Percentiles rank a stretch among this genome's conserved stretches.
These are phyloP conservation scores for Abelmoschus esculentus DNA, from an alignment of 345 rosid genomes.

Conservation along the genomic window DNA sequence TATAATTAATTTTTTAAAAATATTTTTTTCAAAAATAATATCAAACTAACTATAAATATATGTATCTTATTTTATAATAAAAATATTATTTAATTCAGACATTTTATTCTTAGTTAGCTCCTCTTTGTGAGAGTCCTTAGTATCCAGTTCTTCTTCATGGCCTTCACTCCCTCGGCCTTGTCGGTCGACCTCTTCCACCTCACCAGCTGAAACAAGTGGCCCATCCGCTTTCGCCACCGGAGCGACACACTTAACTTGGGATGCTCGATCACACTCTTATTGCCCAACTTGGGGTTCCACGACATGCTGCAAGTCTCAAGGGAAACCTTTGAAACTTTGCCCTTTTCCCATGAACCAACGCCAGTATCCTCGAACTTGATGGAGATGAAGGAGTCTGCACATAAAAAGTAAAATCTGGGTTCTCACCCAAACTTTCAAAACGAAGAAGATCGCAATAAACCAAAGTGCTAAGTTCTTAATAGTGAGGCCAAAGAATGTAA, in stretches of 20 bases:
- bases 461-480: neutral
- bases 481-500: neutral
- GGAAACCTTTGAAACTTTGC: conserved; percentile 46
- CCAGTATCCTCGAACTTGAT: conserved; percentile 89
- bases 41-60: too few species aligned
- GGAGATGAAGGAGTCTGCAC: conserved; percentile 84
- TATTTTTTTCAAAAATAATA: too few species aligned
- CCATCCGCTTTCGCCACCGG: conserved; percentile 86
- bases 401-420: too few species aligned
- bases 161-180: conserved; percentile 66
- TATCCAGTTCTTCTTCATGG: conserved; percentile 71
- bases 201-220: conserved; percentile 70
- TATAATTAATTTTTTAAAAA: too few species aligned
- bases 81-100: too few species aligned
- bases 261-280: conserved; percentile 59
- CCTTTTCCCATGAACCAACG: conserved; percentile 79
- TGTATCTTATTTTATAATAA: too few species aligned
- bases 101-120: conserved; percentile 10
- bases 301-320: conserved; percentile 39
- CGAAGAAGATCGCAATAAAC: neutral
- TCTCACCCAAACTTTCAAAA: neutral
- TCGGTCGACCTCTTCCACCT: conserved; percentile 49
- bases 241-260: conserved; percentile 39
- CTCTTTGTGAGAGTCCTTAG: conserved; percentile 64
- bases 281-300: conserved; percentile 23